Conservation (phyloP, 306 rosid genomes). For the Boehmeria nivea region DNA sequence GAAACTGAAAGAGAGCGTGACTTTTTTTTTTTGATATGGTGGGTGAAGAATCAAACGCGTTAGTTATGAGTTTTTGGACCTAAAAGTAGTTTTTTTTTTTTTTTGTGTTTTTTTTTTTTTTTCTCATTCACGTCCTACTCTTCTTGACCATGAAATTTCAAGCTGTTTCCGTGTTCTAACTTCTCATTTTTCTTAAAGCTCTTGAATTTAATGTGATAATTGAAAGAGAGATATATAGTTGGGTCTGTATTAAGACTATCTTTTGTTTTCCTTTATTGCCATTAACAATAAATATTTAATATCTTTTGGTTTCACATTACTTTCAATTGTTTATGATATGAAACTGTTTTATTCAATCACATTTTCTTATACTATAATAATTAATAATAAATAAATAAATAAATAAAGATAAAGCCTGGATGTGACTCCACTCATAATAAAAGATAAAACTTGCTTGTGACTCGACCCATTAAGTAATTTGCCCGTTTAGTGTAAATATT, state of each 20-base stretch:
- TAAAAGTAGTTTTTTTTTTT: not conserved
- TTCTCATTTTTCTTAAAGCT: not conserved
- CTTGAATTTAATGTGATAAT: not conserved
- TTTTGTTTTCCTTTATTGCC: not conserved
- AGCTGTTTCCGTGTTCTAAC: not conserved
- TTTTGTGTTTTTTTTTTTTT: not conserved
- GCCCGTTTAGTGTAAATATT: no score
- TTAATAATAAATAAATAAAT: no score
- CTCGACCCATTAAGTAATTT: no score
- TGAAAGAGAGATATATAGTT: constrained; percentile 1
- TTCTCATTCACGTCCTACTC: not conserved
- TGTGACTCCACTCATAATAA: no score
- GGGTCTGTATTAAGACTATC: constrained; percentile 1
- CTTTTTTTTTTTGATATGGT: constrained; percentile 18
- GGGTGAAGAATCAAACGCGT: constrained; percentile 40
- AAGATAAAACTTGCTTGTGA: no score
- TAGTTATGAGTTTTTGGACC: constrained; percentile 8
- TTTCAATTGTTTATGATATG: no score
- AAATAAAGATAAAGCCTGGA: no score
- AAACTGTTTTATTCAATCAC: no score
- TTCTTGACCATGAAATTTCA: constrained; percentile 5
- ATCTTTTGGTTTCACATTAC: no score
- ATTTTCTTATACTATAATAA: no score
- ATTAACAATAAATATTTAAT: not conserved
- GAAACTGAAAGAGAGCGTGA: not conserved